Evolutionary conservation across 1,284 basidiomycete genomes (phyloP).

Genomic region (Fomitopsis pinicola): DNA sequence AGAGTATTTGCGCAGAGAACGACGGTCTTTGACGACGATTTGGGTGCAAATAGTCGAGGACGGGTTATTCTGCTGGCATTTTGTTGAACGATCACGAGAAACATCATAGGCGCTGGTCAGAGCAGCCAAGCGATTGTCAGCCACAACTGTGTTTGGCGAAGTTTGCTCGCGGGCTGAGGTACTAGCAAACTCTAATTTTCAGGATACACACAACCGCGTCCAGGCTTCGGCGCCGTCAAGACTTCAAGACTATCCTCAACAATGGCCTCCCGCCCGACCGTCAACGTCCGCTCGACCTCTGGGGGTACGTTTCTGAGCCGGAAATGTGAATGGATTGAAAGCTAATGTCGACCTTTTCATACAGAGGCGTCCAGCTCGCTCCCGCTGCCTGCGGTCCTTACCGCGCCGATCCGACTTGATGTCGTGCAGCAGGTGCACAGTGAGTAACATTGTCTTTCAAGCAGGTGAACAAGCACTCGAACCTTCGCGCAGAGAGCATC

Average conservation of each 20-base stretch:
- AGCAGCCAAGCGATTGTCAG: background rate
- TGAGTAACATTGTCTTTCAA: conserved; percentile 43
- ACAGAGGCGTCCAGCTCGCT: conserved; percentile 86
- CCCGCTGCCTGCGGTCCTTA: conserved; percentile 94
- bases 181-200: conserved; percentile 29
- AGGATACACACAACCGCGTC: conserved; percentile 21
- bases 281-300: conserved; percentile 73
- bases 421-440: conserved; percentile 99
- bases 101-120: background rate
- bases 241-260: conserved; percentile 28
- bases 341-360: conserved; percentile 10
- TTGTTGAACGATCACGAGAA: background rate
- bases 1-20: no score
- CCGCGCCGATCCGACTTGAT: conserved; percentile 98
- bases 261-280: conserved; percentile 91
- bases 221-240: conserved; percentile 24
- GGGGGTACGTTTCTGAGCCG: conserved; percentile 53
- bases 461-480: background rate
- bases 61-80: background rate
- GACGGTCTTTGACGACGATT: no score
- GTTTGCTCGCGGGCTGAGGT: conserved; percentile 18
- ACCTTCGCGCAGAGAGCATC: conserved; percentile 73
- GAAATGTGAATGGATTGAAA: background rate
- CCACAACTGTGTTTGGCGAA: conserved; percentile 12
- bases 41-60: no score